A percentile compares a stretch with the other conserved stretches of the same genome.
These are phyloP conservation scores for Rutstroemia sp. DNA, from an alignment of 2,329 filamentous ascomycete genomes.

Conservation along the genomic window DNA sequence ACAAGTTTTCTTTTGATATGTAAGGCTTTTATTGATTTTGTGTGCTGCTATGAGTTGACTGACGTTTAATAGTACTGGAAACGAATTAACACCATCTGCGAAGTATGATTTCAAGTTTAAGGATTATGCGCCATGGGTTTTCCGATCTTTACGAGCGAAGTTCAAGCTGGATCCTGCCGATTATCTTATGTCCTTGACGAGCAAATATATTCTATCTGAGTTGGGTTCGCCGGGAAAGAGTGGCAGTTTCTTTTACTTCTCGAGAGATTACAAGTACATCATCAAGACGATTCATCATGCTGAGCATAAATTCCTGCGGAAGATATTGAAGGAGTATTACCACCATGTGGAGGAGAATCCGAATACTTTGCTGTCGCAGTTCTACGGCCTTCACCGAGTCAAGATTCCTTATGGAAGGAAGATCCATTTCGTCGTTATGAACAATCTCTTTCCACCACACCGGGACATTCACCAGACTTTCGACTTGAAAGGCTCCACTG, in stretches of 20 bases:
- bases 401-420: constrained; percentile 98
- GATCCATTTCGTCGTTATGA: constrained; percentile 99
- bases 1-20: constrained; percentile 99
- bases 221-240: constrained; percentile 96
- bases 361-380: constrained; percentile 94
- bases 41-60: constrained; percentile 24
- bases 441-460: constrained; percentile 96
- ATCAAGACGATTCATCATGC: constrained; percentile 99
- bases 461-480: constrained; percentile 96
- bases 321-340: constrained; percentile 87
- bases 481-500: constrained; percentile 91
- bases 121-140: constrained; percentile 99
- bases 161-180: constrained; percentile 94
- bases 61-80: constrained; percentile 64
- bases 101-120: constrained; percentile 99
- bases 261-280: constrained; percentile 98
- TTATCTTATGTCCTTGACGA: constrained; percentile 95
- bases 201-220: constrained; percentile 97
- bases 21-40: constrained; percentile 39
- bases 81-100: constrained; percentile 92
- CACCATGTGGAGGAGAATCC: constrained; percentile 87
- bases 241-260: constrained; percentile 99
- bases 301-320: constrained; percentile 82
- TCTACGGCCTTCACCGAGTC: constrained; percentile 93
- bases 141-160: constrained; percentile 78